Evolutionary conservation across 2,329 filamentous ascomycete genomes (phyloP), one percentile per base, ranked within the genome.

Genomic region (Dactylellina leptospora): DNA sequence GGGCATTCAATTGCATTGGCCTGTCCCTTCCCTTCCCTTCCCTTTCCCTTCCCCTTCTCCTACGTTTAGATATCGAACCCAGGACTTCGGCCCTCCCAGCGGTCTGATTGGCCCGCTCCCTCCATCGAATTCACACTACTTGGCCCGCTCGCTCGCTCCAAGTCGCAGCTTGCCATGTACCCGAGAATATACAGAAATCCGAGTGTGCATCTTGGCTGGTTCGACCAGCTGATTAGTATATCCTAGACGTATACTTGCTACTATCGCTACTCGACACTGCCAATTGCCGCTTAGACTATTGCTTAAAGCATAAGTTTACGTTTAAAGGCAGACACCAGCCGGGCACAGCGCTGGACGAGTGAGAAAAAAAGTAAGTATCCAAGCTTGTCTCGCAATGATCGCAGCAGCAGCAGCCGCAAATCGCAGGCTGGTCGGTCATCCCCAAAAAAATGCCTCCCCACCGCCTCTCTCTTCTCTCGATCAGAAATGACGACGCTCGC

Each of bases 1-100:
- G 64, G 64, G 62, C 64, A 61, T 70, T 70, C 45, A 40, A 9
- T 40, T 38, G 5, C 36, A n/a, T 40, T 40, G 36, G 36, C 36
- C 36, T 16, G 13, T 40, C 36, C 36, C 36, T 40, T 40, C 18
- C 18, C 18, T 40, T 33, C 13, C 6, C 6, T 45, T 45, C 40
- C 20, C 16, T 45, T 45, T 18, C 40, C 40, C 40, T 45, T 45
- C 45, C 33, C 13, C 36, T 20, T 48, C 55, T 61, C 63, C 63
- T 69, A 55, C 63, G 63, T 69, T 69, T 55, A 56, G 63, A 55
- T 55, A 69, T 55, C 38, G 45, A 47, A 44, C 54, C 63, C 36
- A 40, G 50, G 62, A 45, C 54, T 58, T 59, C 38, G 62, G 55
- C 20, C 55, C 36, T 40, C 56, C 38, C 30, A 3, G 47, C 40